Evolutionary conservation across 1,284 basidiomycete genomes (phyloP).

Genomic region (Cryptococcus hybrid): DNA sequence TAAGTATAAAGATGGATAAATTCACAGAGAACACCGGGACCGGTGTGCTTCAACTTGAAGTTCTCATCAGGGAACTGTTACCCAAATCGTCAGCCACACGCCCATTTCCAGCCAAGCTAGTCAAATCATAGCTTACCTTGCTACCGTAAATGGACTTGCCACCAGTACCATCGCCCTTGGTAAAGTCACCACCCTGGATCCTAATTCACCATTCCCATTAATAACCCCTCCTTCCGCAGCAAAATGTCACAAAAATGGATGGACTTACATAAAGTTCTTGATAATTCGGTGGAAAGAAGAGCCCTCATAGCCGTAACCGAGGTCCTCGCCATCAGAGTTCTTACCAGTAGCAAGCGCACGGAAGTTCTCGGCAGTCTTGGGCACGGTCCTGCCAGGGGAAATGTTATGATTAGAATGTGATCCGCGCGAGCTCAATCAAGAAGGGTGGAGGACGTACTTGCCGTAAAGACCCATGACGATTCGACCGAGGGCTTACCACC

Average conservation of each 20-base stretch:
- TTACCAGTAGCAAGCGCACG: constrained; percentile 67
- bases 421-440: not conserved
- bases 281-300: constrained; percentile 69
- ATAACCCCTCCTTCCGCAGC: not conserved
- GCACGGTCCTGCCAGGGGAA: constrained; percentile 63
- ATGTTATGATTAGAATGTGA: not conserved
- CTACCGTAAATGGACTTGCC: constrained; percentile 62
- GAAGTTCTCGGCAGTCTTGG: constrained; percentile 70
- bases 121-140: constrained; percentile 24
- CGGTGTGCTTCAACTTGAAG: constrained; percentile 87
- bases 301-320: constrained; percentile 70
- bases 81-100: not conserved
- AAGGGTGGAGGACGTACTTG: constrained; percentile 50
- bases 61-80: constrained; percentile 65
- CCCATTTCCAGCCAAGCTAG: not conserved
- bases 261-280: constrained; percentile 62
- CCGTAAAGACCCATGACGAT: constrained; percentile 83
- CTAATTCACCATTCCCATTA: constrained; percentile 28
- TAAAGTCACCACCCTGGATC: constrained; percentile 72
- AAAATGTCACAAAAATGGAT: not conserved
- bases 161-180: constrained; percentile 61
- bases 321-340: constrained; percentile 70
- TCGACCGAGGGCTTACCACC: constrained; percentile 79
- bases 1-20: not conserved
- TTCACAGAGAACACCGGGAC: constrained; percentile 68